These are phyloP conservation scores for Phialophora chinensis DNA, from an alignment of 2,329 filamentous ascomycete genomes.

Conservation along the genomic window DNA sequence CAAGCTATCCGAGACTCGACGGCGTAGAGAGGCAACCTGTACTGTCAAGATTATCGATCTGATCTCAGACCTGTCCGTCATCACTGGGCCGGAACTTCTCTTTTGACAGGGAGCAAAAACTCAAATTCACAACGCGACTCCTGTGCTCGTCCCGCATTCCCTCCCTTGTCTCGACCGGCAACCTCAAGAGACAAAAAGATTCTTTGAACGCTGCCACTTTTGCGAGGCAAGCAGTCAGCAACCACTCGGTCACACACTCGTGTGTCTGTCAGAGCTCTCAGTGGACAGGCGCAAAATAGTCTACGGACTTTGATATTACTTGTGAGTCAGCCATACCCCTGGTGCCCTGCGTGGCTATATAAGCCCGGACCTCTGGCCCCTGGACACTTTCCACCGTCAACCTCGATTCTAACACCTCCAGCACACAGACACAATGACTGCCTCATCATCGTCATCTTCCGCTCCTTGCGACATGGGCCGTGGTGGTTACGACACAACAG, in stretches of 20 bases:
- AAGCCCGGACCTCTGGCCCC: slow-evolving; percentile 16
- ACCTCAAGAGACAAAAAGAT: slow-evolving; percentile 14
- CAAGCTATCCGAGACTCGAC: slow-evolving; percentile 35
- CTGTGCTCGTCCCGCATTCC: slow-evolving; percentile 33
- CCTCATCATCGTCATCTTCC: slow-evolving; percentile 31
- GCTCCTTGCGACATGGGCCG: slow-evolving; percentile 54
- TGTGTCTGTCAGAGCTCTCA: slow-evolving; percentile 9
- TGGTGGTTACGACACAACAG: slow-evolving; percentile 59
- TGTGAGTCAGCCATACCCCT: slow-evolving; percentile 30
- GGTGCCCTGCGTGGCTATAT: slow-evolving; percentile 29
- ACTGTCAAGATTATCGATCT: slow-evolving; percentile 18
- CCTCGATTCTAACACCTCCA: slow-evolving; percentile 30
- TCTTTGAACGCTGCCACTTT: slow-evolving; percentile 26
- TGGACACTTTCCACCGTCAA: slow-evolving; percentile 8
- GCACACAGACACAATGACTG: slow-evolving; percentile 37
- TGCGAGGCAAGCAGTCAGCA: slow-evolving; percentile 26
- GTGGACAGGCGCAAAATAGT: slow-evolving; percentile 24
- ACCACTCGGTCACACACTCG: slow-evolving; percentile 31
- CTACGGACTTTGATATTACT: slow-evolving; percentile 24
- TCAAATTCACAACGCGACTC: slow-evolving; percentile 36
- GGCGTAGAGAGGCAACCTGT: slow-evolving; percentile 30
- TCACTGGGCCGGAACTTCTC: slow-evolving; percentile 23
- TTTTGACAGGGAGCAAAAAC: slow-evolving; percentile 33
- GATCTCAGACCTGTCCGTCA: slow-evolving; percentile 27
- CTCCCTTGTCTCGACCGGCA: slow-evolving; percentile 34